Evolutionary conservation across 1,284 basidiomycete genomes (phyloP).

Genomic region (Bondarzewia mesenterica): DNA sequence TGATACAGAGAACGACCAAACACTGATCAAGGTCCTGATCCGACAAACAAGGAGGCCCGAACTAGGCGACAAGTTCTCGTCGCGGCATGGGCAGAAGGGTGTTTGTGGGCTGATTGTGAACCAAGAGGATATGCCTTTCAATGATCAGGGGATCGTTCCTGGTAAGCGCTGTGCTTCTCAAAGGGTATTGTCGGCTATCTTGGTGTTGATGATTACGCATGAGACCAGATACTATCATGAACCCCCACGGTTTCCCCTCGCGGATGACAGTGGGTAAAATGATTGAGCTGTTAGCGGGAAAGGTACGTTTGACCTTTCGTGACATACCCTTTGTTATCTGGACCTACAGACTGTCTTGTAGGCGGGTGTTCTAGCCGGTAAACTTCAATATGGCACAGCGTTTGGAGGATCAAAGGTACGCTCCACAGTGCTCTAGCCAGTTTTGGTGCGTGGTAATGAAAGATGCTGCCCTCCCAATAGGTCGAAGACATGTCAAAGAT

Average conservation of each 20-base stretch:
- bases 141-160: constrained; percentile 91
- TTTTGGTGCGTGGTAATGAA: neutral
- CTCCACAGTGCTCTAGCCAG: constrained; percentile 7
- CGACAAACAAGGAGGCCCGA: constrained; percentile 96
- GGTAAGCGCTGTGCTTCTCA: constrained; percentile 43
- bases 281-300: constrained; percentile 97
- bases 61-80: constrained; percentile 98
- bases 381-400: constrained; percentile 89
- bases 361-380: constrained; percentile 85
- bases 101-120: constrained; percentile 98
- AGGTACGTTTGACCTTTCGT: constrained; percentile 38
- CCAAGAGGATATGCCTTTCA: constrained; percentile 99
- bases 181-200: neutral
- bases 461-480: constrained; percentile 26
- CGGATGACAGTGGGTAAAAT: constrained; percentile 99
- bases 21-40: constrained; percentile 97
- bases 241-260: constrained; percentile 98
- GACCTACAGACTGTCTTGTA: constrained; percentile 19
- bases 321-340: neutral
- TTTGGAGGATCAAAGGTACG: constrained; percentile 92
- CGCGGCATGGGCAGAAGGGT: constrained; percentile 97
- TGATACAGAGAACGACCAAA: constrained; percentile 92
- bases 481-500: constrained; percentile 99
- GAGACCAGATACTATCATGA: constrained; percentile 94
- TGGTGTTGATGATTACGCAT: neutral